Evolutionary conservation across 2,329 filamentous ascomycete species (phyloP).

Genomic region (Aureobasidium musti): DNA sequence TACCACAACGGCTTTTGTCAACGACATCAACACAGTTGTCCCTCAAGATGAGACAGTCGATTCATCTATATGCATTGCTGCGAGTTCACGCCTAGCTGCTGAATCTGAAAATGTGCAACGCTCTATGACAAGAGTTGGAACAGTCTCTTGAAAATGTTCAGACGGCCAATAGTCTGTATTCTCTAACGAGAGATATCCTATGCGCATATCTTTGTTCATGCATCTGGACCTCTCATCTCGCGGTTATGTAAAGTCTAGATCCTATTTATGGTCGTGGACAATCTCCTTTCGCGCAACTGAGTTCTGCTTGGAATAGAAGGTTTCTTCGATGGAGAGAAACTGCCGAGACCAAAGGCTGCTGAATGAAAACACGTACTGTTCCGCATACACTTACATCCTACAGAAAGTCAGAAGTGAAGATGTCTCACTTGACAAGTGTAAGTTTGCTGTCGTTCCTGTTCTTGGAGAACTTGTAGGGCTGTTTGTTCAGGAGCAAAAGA

Average conservation of each 20-base stretch:
- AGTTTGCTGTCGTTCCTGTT: not conserved
- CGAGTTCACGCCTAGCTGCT: no score
- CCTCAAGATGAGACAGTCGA: not conserved
- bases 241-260: not conserved
- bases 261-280: not conserved
- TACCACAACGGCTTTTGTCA: conserved; percentile 6
- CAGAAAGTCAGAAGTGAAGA: not conserved
- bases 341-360: not conserved
- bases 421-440: conserved; percentile 3
- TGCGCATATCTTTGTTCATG: not conserved
- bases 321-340: not conserved
- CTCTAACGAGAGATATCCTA: not conserved
- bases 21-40: not conserved
- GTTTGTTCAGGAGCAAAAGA: not conserved
- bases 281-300: not conserved
- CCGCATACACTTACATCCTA: not conserved
- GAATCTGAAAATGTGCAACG: not conserved
- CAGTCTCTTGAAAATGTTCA: not conserved
- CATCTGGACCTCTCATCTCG: not conserved
- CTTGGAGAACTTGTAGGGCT: conserved; percentile 1
- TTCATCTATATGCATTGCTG: not conserved
- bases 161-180: no score
- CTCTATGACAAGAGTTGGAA: not conserved
- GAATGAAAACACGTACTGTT: not conserved
- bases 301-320: not conserved